Percentiles rank a stretch among this genome's conserved stretches.
phyloP scores from a whole-genome alignment of 345 rosid species.

The Trapa incisa region DNA sequence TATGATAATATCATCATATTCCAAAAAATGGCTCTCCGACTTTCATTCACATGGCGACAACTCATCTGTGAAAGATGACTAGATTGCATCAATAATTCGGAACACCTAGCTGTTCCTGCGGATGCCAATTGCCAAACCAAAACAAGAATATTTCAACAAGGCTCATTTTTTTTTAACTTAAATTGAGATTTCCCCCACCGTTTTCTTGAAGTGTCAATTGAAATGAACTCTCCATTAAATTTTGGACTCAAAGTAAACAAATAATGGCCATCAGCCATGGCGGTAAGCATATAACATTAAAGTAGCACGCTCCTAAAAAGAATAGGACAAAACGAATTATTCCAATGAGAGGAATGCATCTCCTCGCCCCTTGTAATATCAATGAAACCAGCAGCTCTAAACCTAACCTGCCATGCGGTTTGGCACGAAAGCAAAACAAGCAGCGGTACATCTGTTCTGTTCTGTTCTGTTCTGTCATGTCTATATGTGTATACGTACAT shows the following conservation, averaged over 20 bases:
- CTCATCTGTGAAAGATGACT: not conserved
- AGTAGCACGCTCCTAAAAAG: no score
- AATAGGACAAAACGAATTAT: no score
- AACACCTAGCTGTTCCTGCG: not conserved
- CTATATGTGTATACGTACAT: no score
- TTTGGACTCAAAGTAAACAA: no score
- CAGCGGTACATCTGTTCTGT: not conserved
- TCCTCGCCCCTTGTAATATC: slow-evolving; percentile 2
- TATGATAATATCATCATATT: no score
- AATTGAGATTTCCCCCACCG: no score
- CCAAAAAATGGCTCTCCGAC: not conserved
- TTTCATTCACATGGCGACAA: not conserved
- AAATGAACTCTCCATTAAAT: no score
- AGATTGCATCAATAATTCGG: not conserved
- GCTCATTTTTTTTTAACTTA: no score
- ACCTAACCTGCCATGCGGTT: not conserved
- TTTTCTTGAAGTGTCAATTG: no score
- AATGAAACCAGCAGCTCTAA: not conserved
- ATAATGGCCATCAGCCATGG: no score
- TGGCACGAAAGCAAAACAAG: not conserved
- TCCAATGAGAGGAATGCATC: not conserved
- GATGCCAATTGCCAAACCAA: not conserved
- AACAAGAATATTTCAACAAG: no score
- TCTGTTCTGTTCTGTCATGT: not conserved
- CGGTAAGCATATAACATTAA: no score